phyloP scores from a whole-genome alignment of 768 basidiomycete species.

The Podaxis mareebaensis region DNA sequence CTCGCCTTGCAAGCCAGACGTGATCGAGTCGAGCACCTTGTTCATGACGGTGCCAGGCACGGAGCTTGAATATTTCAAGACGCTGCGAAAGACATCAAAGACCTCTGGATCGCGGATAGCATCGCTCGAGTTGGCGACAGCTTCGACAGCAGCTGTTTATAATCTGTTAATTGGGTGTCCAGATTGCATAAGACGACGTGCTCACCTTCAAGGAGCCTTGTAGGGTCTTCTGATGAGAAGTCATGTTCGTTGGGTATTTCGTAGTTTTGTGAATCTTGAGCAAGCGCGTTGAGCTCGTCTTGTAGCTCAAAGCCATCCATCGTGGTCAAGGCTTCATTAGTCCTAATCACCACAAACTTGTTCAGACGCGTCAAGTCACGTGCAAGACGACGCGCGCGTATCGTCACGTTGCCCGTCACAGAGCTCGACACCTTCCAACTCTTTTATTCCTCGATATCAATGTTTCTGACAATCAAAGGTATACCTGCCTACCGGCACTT shows the following conservation, averaged over 20 bases:
- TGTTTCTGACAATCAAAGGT: too few relatives aligned
- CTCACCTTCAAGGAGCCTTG: constrained; percentile 60
- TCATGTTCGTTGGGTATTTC: constrained; percentile 72
- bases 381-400: neutral
- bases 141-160: constrained; percentile 70
- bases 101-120: constrained; percentile 63
- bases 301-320: constrained; percentile 66
- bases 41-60: constrained; percentile 69
- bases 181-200: constrained; percentile 2
- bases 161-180: neutral
- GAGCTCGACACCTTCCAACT: too few relatives aligned
- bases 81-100: constrained; percentile 80
- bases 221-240: constrained; percentile 53
- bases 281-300: constrained; percentile 68
- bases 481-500: too few relatives aligned
- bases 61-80: constrained; percentile 72
- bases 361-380: constrained; percentile 4
- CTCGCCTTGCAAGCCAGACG: constrained; percentile 72
- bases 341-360: neutral
- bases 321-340: constrained; percentile 28
- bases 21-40: constrained; percentile 86
- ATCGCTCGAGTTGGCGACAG: constrained; percentile 78
- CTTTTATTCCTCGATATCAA: too few relatives aligned
- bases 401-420: neutral
- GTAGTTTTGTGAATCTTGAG: constrained; percentile 58